Base-by-base conservation (phyloP, 768 basidiomycete genomes). In the Lentinula raphanica region DNA sequence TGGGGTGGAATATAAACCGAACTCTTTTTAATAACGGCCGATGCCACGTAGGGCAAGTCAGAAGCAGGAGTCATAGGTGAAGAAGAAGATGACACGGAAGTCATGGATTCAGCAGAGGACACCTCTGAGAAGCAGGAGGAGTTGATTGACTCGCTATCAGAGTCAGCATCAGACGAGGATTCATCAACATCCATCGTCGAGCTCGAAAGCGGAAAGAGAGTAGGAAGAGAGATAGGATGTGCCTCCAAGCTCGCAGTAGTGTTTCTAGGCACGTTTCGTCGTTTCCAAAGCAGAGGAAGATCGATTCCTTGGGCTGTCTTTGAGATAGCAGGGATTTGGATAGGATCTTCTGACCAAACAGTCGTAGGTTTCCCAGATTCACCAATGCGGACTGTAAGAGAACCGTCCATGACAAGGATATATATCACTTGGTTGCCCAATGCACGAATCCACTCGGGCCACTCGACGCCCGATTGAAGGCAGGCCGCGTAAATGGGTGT, bases 401-500 rank as follows among this genome's bases (percentile, higher is more conserved):
- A 19, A 5, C 53, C 53, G 7, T 54, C 53, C 53, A 54, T 54
- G 2, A 54, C 53, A 32, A 54, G 35, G 53, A 54, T 36, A 40
- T 54, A 54, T n/a, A 38, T 40, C 7, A 27, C 32, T 39, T 54
- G 31, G 19, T 36, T 36, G 11, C 53, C 38, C 15, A 54, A 32
- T 5, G 35, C 35, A 19, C 35, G 23, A 36, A 54, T 54, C 53
- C 53, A 54, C n/a, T 36, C 31, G 9, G 31, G 17, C 53, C 53
- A 54, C 1, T 1, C 31, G 9, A 54, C 27, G 12, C 53, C 53
- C 5, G 53, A 12, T 25, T 36, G 38, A 5, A 54, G 27, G n/a
- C 53, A 54, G 19, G 53, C 53, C 1, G 53, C 53, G 38, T 54
- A 54, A 7, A 54, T 54, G 15, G 53, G 53, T 32, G 53, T 54